Percentiles rank a stretch among this genome's conserved stretches.
phyloP scores from a whole-genome alignment of 257 asterid species.

The Capsicum chinense region DNA sequence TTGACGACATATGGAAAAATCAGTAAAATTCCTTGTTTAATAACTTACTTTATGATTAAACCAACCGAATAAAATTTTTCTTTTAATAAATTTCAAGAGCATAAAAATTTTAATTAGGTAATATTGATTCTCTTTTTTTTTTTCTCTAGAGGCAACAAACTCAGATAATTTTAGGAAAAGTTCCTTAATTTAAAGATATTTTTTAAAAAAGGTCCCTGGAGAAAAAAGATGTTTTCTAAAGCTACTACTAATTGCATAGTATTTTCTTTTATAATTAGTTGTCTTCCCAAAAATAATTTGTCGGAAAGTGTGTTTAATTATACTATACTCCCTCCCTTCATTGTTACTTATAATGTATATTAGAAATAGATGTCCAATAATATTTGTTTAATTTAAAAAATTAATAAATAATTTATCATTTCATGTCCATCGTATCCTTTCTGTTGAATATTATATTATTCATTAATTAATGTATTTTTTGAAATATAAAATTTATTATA shows the following conservation, averaged over 20 bases:
- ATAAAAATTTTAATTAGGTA: background rate
- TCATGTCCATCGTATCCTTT: no score
- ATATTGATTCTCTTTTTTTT: background rate
- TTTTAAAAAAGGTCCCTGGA: background rate
- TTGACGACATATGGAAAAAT: background rate
- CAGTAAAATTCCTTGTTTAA: background rate
- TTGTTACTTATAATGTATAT: no score
- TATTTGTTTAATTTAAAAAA: no score
- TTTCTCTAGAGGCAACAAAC: background rate
- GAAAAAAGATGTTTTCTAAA: conserved; percentile 3
- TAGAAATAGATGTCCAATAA: no score
- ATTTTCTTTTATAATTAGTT: background rate
- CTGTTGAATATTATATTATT: no score
- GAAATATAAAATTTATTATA: no score
- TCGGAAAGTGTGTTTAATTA: background rate
- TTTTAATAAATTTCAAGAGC: background rate
- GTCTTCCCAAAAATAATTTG: conserved; percentile 6
- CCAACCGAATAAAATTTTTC: background rate
- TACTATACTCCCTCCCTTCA: background rate
- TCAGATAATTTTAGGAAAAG: background rate
- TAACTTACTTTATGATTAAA: background rate
- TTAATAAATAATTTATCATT: no score
- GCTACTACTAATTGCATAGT: background rate
- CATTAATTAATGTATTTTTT: no score
- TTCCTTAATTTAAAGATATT: background rate